These are phyloP conservation scores for Filobasidium floriforme DNA, from an alignment of 768 basidiomycete genomes.

Conservation along the genomic window DNA sequence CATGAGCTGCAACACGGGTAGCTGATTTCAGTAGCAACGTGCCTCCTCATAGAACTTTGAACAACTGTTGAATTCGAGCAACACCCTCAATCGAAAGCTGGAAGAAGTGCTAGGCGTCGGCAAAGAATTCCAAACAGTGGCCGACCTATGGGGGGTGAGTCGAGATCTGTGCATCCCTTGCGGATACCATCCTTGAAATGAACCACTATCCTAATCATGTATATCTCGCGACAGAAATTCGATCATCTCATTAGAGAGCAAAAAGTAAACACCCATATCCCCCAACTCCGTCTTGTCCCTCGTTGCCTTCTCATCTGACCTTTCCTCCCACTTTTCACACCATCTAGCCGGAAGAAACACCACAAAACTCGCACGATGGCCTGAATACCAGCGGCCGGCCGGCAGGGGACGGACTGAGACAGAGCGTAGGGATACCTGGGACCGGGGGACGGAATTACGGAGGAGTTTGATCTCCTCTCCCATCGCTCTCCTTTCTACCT, in stretches of 20 bases:
- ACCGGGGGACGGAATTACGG: constrained; percentile 38
- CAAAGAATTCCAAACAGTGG: constrained; percentile 81
- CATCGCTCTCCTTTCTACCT: no score
- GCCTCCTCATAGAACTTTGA: constrained; percentile 65
- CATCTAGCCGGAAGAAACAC: background rate
- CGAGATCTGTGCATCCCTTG: no score
- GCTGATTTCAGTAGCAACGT: background rate
- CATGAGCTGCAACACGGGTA: background rate
- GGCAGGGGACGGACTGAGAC: constrained; percentile 18
- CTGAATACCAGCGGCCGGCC: constrained; percentile 4
- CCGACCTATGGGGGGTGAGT: constrained; percentile 64
- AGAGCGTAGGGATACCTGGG: constrained; percentile 38
- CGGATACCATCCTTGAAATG: no score
- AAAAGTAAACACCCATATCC: constrained; percentile 25
- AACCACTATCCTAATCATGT: no score
- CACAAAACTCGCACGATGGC: background rate
- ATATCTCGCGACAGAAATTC: no score
- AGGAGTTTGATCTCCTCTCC: background rate
- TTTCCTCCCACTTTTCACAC: background rate
- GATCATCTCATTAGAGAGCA: constrained; percentile 40
- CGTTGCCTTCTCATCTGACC: constrained; percentile 7
- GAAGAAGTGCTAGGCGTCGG: constrained; percentile 91
- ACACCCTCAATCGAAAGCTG: constrained; percentile 77
- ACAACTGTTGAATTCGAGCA: constrained; percentile 73
- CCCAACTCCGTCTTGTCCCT: no score